A percentile compares a stretch with the other conserved stretches of the same genome.
phyloP scores from a whole-genome alignment of 495 filamentous ascomycete species.

The Neurospora cerealis region DNA sequence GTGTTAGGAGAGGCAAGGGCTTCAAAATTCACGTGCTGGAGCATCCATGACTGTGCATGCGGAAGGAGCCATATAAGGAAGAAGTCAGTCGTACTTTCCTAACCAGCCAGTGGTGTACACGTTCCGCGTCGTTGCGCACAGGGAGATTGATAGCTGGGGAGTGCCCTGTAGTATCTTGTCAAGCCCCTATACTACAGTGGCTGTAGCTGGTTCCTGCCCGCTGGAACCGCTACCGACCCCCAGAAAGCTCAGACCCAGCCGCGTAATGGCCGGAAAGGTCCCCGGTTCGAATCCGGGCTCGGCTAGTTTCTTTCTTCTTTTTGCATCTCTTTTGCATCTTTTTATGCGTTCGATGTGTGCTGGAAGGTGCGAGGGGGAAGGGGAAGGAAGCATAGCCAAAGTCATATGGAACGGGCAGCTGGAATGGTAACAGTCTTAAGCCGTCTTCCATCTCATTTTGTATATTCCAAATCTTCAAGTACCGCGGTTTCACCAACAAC shows the following conservation, averaged over 20 bases:
- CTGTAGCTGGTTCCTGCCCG: not conserved
- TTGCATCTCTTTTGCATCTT: not conserved
- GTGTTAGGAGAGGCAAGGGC: not conserved
- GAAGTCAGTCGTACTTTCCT: not conserved
- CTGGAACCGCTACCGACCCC: not conserved
- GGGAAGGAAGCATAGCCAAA: not conserved
- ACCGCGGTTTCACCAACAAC: not conserved
- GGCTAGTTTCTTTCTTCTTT: not conserved
- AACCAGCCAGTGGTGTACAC: not conserved
- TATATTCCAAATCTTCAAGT: not conserved
- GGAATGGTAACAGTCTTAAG: not conserved
- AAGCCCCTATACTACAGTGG: not conserved
- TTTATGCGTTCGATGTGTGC: not conserved
- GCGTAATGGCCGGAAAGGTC: not conserved
- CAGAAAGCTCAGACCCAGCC: not conserved
- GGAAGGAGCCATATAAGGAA: not conserved
- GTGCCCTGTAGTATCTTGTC: not conserved
- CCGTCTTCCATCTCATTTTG: not conserved
- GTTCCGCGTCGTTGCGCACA: not conserved
- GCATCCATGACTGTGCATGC: not conserved
- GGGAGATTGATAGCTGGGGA: not conserved
- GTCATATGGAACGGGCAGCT: not conserved
- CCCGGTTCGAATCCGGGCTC: not conserved
- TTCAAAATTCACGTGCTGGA: not conserved
- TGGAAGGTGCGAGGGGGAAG: not conserved